Conservation (phyloP, 1,284 basidiomycete species). For the Phlebopus sp. region DNA sequence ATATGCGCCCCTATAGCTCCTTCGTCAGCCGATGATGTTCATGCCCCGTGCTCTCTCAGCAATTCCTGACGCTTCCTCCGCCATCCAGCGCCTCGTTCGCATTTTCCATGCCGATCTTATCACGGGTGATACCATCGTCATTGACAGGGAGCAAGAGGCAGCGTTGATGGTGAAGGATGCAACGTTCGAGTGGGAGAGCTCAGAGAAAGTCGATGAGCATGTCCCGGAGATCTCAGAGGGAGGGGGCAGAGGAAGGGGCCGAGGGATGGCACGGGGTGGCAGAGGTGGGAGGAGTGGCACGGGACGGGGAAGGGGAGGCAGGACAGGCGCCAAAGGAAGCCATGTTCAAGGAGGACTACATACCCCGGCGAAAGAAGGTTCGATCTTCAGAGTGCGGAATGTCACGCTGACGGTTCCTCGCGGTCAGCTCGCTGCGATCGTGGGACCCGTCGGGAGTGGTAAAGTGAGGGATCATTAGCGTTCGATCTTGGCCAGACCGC, state of each 20-base stretch:
- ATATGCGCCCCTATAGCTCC: constrained; percentile 38
- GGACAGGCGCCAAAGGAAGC: constrained; percentile 13
- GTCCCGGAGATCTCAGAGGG: constrained; percentile 13
- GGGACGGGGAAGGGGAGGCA: constrained; percentile 8
- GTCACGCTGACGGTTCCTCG: constrained; percentile 54
- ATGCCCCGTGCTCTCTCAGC: constrained; percentile 63
- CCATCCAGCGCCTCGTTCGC: constrained; percentile 48
- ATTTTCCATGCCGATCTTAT: constrained; percentile 64
- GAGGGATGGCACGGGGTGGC: constrained; percentile 1
- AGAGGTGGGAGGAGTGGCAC: constrained; percentile 6
- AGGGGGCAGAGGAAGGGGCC: constrained; percentile 6
- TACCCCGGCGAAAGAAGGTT: constrained; percentile 9
- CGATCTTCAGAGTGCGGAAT: constrained; percentile 51
- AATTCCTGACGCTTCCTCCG: constrained; percentile 64
- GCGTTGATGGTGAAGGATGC: constrained; percentile 55
- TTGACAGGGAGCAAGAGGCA: constrained; percentile 45
- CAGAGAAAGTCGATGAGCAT: constrained; percentile 25
- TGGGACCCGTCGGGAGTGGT: constrained; percentile 64
- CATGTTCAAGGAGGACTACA: constrained; percentile 13
- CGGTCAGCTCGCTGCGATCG: constrained; percentile 61
- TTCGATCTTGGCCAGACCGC: not conserved
- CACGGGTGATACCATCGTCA: constrained; percentile 37
- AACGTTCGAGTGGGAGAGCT: constrained; percentile 63
- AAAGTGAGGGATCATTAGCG: constrained; percentile 27
- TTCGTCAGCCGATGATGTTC: constrained; percentile 69